These are phyloP conservation scores for Xylaria scruposa DNA, from an alignment of 495 filamentous ascomycete species.

Conservation along the genomic window DNA sequence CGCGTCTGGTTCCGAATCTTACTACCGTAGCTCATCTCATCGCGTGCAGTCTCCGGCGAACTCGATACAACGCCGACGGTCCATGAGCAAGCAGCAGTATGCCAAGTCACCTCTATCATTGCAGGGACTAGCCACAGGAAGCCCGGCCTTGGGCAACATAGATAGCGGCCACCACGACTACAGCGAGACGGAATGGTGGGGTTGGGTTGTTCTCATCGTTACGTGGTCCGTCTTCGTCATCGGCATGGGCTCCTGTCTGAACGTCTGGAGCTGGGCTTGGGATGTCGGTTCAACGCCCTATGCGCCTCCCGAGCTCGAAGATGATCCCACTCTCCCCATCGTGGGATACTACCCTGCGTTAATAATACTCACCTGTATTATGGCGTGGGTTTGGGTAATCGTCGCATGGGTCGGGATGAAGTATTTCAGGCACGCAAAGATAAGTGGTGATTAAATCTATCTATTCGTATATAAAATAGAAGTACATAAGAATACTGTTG, in stretches of 20 bases:
- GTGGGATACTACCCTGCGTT: constrained; percentile 96
- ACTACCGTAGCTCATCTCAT: constrained; percentile 53
- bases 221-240: constrained; percentile 96
- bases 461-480: neutral
- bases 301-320: constrained; percentile 89
- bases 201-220: constrained; percentile 85
- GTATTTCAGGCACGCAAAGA: constrained; percentile 97
- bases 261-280: constrained; percentile 99
- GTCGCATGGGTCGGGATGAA: constrained; percentile 99
- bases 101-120: constrained; percentile 68
- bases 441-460: constrained; percentile 56
- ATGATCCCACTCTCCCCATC: constrained; percentile 91
- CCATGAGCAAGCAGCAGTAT: constrained; percentile 49
- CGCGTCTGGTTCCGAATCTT: constrained; percentile 70
- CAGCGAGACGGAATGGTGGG: constrained; percentile 94
- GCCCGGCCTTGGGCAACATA: constrained; percentile 45
- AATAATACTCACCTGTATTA: constrained; percentile 88
- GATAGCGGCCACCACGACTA: constrained; percentile 83
- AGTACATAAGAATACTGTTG: neutral
- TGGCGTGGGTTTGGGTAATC: constrained; percentile 99
- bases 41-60: constrained; percentile 32
- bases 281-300: constrained; percentile 97
- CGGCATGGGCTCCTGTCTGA: constrained; percentile 93
- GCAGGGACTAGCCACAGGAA: constrained; percentile 49
- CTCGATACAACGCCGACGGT: constrained; percentile 55